Percentiles rank a stretch among this genome's conserved stretches.
These are phyloP conservation scores for Phaeophleospora eucalypticola DNA, from an alignment of 2,329 filamentous ascomycete genomes.

Conservation along the genomic window DNA sequence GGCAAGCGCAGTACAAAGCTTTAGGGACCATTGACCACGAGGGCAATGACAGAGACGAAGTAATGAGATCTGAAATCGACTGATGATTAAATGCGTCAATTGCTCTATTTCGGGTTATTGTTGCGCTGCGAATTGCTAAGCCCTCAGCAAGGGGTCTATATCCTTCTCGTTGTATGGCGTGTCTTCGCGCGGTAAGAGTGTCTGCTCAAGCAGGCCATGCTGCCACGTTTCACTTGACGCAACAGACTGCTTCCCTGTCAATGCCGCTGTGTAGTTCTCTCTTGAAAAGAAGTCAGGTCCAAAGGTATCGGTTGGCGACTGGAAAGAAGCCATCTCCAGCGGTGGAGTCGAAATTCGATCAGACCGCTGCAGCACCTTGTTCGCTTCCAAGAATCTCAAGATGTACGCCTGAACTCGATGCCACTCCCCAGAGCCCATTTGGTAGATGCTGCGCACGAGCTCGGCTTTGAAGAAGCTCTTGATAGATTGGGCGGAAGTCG, in stretches of 20 bases:
- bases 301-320: not conserved
- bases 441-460: conserved; percentile 3
- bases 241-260: not conserved
- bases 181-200: too few species aligned
- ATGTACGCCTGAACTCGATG: not conserved
- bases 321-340: not conserved
- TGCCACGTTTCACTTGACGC: too few species aligned
- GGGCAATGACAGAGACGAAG: too few species aligned
- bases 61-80: too few species aligned
- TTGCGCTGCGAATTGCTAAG: too few species aligned
- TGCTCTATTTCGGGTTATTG: too few species aligned
- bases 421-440: conserved; percentile 1
- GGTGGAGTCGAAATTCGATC: not conserved
- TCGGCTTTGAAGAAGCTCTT: conserved; percentile 9
- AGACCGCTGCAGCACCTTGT: not conserved
- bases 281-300: not conserved
- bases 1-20: conserved; percentile 12
- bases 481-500: not conserved
- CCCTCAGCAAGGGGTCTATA: too few species aligned
- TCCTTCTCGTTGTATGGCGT: too few species aligned
- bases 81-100: too few species aligned
- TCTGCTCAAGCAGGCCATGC: too few species aligned
- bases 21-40: too few species aligned
- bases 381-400: conserved; percentile 2
- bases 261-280: not conserved